phyloP scores from a whole-genome alignment of 345 rosid genomes.

The Camelina laxa region DNA sequence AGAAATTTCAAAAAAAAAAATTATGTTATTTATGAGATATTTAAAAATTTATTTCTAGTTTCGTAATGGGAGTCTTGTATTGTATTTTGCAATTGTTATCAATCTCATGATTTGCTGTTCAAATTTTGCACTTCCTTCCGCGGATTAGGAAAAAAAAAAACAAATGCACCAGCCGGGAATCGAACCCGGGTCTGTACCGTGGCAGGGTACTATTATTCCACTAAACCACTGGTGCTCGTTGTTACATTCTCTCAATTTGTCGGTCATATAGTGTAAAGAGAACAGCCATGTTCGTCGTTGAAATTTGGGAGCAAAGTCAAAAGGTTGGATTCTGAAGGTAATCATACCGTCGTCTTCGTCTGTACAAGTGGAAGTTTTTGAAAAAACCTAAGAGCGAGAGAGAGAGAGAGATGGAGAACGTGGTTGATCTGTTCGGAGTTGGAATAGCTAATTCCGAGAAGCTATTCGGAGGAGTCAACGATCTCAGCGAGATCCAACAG shows the following conservation, averaged over 20 bases:
- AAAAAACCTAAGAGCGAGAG: background rate
- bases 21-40: no score
- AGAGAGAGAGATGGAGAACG: conserved; percentile 36
- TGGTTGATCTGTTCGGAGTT: conserved; percentile 44
- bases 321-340: background rate
- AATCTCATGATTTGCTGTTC: no score
- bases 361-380: background rate
- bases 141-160: background rate
- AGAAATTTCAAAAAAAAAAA: no score
- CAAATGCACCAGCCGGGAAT: conserved; percentile 72
- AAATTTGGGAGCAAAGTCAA: background rate
- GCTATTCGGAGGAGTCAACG: conserved; percentile 39
- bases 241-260: fast-evolving
- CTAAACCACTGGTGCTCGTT: conserved; percentile 55
- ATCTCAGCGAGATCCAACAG: conserved; percentile 42
- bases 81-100: no score
- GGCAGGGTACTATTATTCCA: conserved; percentile 73
- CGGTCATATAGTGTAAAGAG: fast-evolving
- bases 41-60: no score
- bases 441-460: conserved; percentile 36
- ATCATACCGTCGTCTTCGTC: background rate
- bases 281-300: background rate
- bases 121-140: no score
- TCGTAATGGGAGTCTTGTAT: no score
- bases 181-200: conserved; percentile 88